These are phyloP conservation scores for Metschnikowia dekortorum DNA, from an alignment of 805 yeast genomes.

Conservation along the genomic window DNA sequence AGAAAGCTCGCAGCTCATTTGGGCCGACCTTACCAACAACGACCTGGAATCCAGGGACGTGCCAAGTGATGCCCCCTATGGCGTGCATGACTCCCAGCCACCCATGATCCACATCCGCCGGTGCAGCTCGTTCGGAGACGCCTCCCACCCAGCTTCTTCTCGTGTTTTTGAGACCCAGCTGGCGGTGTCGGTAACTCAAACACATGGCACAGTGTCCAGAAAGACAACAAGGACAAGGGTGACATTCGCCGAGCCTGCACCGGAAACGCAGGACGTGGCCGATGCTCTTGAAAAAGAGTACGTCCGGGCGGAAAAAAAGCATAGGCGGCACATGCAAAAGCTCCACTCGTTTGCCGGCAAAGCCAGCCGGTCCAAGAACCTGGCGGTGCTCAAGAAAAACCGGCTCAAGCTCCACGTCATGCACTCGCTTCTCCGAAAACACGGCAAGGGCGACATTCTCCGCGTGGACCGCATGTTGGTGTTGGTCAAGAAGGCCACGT, in stretches of 20 bases:
- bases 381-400: conserved; percentile 8
- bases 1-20: not conserved
- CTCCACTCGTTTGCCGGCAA: conserved; percentile 22
- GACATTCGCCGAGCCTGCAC: conserved; percentile 21
- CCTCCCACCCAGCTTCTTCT: not conserved
- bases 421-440: conserved; percentile 18
- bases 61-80: not conserved
- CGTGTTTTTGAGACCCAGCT: not conserved
- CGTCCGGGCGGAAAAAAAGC: conserved; percentile 16
- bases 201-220: not conserved
- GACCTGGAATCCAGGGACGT: no score
- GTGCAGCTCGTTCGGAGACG: not conserved
- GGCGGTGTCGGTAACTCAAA: not conserved
- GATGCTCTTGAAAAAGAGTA: conserved; percentile 8
- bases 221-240: not conserved
- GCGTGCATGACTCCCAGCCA: not conserved
- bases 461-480: conserved; percentile 68
- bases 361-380: conserved; percentile 23
- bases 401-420: conserved; percentile 20
- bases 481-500: conserved; percentile 43
- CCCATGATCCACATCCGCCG: not conserved
- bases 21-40: not conserved
- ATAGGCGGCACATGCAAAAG: conserved; percentile 15
- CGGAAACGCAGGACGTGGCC: conserved; percentile 15
- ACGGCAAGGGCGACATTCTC: conserved; percentile 54